Evolutionary conservation across 1,284 basidiomycete genomes (phyloP).

Genomic region (Sanghuangporus weigelae): DNA sequence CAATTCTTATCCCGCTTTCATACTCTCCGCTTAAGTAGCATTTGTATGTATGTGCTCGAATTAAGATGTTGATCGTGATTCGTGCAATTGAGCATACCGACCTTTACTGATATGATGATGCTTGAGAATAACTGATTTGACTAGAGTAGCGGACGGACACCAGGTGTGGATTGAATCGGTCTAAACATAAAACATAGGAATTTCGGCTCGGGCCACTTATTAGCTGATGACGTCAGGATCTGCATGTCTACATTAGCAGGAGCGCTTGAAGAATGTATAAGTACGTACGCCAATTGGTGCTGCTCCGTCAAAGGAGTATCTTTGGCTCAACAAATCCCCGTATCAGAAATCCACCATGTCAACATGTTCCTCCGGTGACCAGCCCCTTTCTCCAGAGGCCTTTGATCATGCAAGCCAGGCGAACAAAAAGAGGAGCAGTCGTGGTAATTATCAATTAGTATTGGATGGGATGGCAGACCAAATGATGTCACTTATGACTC

Average conservation of each 20-base stretch:
- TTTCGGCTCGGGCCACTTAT: background rate
- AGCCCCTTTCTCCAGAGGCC: slow-evolving; percentile 49
- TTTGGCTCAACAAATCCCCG: background rate
- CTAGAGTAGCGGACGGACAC: no score
- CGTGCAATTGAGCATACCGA: background rate
- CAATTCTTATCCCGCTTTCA: slow-evolving; percentile 66
- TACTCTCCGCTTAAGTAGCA: slow-evolving; percentile 75
- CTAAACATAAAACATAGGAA: background rate
- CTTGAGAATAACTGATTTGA: background rate
- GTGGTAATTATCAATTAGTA: slow-evolving; percentile 39
- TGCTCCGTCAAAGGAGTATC: background rate
- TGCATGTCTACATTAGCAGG: background rate
- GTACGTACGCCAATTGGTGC: background rate
- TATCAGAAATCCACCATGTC: slow-evolving; percentile 9
- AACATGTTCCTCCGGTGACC: slow-evolving; percentile 28
- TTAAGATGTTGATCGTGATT: background rate
- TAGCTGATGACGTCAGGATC: background rate
- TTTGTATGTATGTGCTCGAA: slow-evolving; percentile 15
- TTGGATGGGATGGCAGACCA: background rate
- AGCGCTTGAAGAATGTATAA: background rate
- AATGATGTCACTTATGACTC: background rate
- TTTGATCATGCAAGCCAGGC: slow-evolving; percentile 42
- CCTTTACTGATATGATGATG: background rate
- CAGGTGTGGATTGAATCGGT: no score
- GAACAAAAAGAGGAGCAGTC: slow-evolving; percentile 58